phyloP scores from a whole-genome alignment of 176 grass and related monocot genomes.

The bread wheat (Triticum aestivum) region DNA sequence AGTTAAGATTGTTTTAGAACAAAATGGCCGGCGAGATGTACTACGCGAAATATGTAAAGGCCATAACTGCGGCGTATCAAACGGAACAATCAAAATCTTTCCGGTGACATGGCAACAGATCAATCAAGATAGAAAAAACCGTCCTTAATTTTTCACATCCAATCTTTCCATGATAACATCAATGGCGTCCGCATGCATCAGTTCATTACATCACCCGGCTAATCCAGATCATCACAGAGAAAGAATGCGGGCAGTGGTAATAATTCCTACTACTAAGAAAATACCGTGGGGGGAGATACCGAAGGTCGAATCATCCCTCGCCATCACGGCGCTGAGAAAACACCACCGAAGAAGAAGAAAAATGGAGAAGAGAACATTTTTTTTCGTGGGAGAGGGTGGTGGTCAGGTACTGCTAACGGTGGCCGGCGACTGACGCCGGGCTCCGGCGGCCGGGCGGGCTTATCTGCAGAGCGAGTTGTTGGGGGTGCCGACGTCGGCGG shows the following conservation, averaged over 20 bases:
- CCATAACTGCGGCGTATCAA: slow-evolving; percentile 23
- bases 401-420: not conserved
- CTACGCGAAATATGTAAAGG: not conserved
- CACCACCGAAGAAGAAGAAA: not conserved
- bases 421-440: not conserved
- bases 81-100: not conserved
- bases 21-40: slow-evolving; percentile 9
- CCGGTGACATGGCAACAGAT: not conserved
- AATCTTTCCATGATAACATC: slow-evolving; percentile 20
- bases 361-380: not conserved
- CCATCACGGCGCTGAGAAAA: slow-evolving; percentile 22
- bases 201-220: slow-evolving; percentile 23
- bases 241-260: slow-evolving; percentile 2
- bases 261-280: not conserved
- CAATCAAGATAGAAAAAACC: slow-evolving; percentile 1
- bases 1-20: not conserved
- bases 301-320: slow-evolving; percentile 48
- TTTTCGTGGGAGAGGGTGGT: not conserved
- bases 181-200: not conserved
- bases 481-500: slow-evolving; percentile 18
- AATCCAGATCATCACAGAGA: slow-evolving; percentile 22
- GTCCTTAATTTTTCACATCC: slow-evolving; percentile 7
- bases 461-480: slow-evolving; percentile 61
- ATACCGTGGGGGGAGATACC: slow-evolving; percentile 47
- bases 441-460: not conserved